phyloP scores from a whole-genome alignment of 176 grass and related monocot species.

The Miscanthus lutarioriparius region DNA sequence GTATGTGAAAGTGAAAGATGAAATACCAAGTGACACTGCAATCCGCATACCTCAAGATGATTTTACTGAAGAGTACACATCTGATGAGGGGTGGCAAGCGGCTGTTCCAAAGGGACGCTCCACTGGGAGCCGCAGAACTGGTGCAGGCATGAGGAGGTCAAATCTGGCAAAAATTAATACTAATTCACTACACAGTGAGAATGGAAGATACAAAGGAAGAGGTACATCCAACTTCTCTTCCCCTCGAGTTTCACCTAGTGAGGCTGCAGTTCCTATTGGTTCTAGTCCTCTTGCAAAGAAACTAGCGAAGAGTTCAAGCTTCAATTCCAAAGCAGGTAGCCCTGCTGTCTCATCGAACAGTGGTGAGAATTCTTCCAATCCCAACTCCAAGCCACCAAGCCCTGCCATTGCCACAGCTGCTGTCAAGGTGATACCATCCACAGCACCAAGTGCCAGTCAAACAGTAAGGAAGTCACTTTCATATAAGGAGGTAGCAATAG shows the following conservation, averaged over 20 bases:
- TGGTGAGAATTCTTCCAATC: slow-evolving; percentile 59
- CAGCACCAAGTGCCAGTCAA: slow-evolving; percentile 42
- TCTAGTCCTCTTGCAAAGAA: slow-evolving; percentile 78
- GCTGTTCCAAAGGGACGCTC: slow-evolving; percentile 81
- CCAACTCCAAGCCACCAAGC: slow-evolving; percentile 51
- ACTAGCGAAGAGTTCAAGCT: slow-evolving; percentile 74
- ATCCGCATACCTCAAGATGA: slow-evolving; percentile 50
- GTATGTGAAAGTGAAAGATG: slow-evolving; percentile 57
- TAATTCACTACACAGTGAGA: slow-evolving; percentile 64
- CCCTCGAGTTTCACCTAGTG: slow-evolving; percentile 60
- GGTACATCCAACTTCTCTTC: slow-evolving; percentile 53
- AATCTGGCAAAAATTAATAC: slow-evolving; percentile 84
- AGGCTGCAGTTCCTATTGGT: slow-evolving; percentile 32
- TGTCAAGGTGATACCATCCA: slow-evolving; percentile 54
- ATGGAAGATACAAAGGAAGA: slow-evolving; percentile 67
- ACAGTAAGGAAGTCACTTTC: slow-evolving; percentile 86
- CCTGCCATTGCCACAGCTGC: slow-evolving; percentile 38
- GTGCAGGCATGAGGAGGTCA: slow-evolving; percentile 59
- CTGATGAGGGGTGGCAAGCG: slow-evolving; percentile 95
- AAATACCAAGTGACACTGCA: slow-evolving; percentile 48
- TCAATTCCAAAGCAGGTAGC: slow-evolving; percentile 57
- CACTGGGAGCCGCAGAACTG: slow-evolving; percentile 59
- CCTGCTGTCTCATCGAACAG: slow-evolving; percentile 41
- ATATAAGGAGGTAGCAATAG: slow-evolving; percentile 98
- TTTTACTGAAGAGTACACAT: slow-evolving; percentile 61